Base-by-base conservation (phyloP, 2,329 filamentous ascomycete species). In the Claviceps capensis region DNA sequence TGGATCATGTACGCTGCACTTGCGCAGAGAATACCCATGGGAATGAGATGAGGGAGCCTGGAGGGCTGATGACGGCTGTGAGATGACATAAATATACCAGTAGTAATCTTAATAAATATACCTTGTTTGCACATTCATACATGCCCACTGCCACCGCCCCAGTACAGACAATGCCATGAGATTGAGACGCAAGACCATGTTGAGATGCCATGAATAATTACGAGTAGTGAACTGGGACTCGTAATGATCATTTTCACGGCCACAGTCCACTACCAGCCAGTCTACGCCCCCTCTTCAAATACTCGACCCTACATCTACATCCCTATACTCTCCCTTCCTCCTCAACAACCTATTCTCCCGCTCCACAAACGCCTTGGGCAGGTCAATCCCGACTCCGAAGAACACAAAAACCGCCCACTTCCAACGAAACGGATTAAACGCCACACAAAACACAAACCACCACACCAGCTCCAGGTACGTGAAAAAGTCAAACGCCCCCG, bases 401-500 rank as follows among this genome's bases (percentile, higher is more conserved):
- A 94, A 82, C 16, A 94, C 86, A 63, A 94, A 94, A 0, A 82
- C 63, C 0, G 83, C 86, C 88, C 88, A 94, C 71, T 94, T 94
- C 87, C 88, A 94, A 8, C 88, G 72, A 66, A 94, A 94, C 0
- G 88, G 88, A 62, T 94, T 94, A 60, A 93, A 76, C 4, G 76
- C 70, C 43, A 91, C 81, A 52, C 84, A 84, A 61, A 93, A 94
- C 5, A 81, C 64, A 58, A 91, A 93, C 88, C 88, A 94, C 73
- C 86, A 94, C 4, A 93, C 63, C 49, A 94, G 70, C 66, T 95
- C 88, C 0, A 85, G 75, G 60, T 94, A 94, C 0, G 88, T 94
- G 64, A 94, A 93, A 70, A 94, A 94, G 63, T 94, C 87, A 60
- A 94, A 91, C 0, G 87, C 86, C 0, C 79, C 82, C 0, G 81